Base-by-base conservation (phyloP, 2,329 filamentous ascomycete species). In the Claviceps sp. region DNA sequence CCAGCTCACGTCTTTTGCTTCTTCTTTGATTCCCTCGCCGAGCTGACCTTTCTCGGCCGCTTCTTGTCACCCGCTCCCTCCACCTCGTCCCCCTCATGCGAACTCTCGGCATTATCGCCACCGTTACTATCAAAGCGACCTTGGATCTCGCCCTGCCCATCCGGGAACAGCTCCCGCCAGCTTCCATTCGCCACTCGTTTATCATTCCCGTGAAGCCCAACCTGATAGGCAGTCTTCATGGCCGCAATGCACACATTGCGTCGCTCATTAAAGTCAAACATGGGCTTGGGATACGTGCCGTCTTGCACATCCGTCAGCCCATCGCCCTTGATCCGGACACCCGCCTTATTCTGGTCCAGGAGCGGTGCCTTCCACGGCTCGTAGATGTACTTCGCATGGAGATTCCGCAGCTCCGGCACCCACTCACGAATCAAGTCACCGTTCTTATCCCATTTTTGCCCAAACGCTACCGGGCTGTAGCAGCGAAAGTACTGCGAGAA, bases 351-450 rank as follows among this genome's bases (percentile, higher is more conserved):
- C 68, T 87, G 81, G 52, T 88, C 85, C 20, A 67, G 67, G 41
- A 82, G 73, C 2, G 81, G 81, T 43, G 85, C 84, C 61, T 84
- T 88, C 81, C 84, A 86, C 5, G 86, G 86, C 70, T 90, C 85
- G 58, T 88, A 90, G 37, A 90, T 87, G 60, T 78, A 87, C 65
- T 85, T 88, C 50, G 75, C 74, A 14, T 82, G 73, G 55, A 84
- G 72, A 0, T 73, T 60, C 53, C 67, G 71, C 41, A 89, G 67
- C 64, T 89, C 85, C 0, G 86, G 85, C 0, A 85, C 77, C 65
- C 79, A 89, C 41, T 69, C 72, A 24, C 79, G 70, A 47, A 89
- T 76, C 54, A 87, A 79, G 2, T 66, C 59, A 0, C 86, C 85
- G 1, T 84, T 71, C 53, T 78, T 79, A 62, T 90, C 86, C 82